Base-by-base conservation (phyloP, 2,329 filamentous ascomycete species). In the Aspergillus pseudonomiae region DNA sequence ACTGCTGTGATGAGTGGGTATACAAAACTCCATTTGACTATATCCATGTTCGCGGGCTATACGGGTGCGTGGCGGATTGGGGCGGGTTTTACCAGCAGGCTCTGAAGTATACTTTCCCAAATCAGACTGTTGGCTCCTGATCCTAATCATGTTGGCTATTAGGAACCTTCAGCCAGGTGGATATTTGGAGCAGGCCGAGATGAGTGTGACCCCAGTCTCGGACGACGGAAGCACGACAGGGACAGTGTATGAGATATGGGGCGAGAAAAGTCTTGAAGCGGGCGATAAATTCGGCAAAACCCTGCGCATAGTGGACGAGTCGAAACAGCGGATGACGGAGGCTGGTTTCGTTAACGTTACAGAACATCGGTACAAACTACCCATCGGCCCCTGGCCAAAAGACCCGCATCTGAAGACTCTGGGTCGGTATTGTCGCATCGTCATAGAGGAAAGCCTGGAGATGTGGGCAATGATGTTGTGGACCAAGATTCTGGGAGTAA, bases 31-130 rank as follows among this genome's bases (percentile, higher is more conserved):
- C 24, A 43, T 77, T 79, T 56, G 81, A 83, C 70, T 82, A 81
- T 62, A 78, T 83, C 48, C 81, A 84, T 67, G 71, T 81, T 16
- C 79, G 81, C 57, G 80, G 79, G 56, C 69, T 83, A 32, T 81
- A 80, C 59, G 81, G 82, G 16, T 79, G 76, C 60, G 77, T 84
- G 21, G 74, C 77, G 1, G 80, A 83, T 64, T 83, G 81, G 81
- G 74, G 78, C 58, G 75, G 74, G 58, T 81, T 83, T 66, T 79
- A 63, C 32, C 55, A 21, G n/a, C 63, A 67, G 34, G 63, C 58
- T 39, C 54, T 45, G n/a, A 21, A 39, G 16, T 68, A 46, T 19
- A 12, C 24, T 36, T 30, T 26, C 12, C 12, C 19, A 5, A 24
- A 30, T 24, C 24, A 30, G 6, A 14, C 48, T 19, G 24, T 24